Conservation (phyloP, 2,329 filamentous ascomycete genomes). For the Hypomyces rosellus region DNA sequence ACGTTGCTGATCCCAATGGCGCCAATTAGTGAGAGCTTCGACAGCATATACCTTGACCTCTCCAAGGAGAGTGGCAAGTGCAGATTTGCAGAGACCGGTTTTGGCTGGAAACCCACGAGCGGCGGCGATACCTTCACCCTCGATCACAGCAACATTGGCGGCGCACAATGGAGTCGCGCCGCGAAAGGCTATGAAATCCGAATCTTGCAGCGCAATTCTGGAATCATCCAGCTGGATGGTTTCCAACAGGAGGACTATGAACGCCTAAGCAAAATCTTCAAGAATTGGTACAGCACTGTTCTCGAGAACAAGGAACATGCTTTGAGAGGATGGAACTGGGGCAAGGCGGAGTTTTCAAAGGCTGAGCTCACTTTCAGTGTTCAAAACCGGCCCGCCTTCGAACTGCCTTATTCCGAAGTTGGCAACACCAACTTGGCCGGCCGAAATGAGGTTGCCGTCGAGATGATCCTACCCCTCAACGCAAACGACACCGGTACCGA, state of each 20-base stretch:
- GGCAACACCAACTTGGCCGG: slow-evolving; percentile 96
- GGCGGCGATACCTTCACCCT: slow-evolving; percentile 92
- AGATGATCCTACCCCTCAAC: slow-evolving; percentile 74
- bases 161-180: slow-evolving; percentile 90
- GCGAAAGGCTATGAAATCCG: slow-evolving; percentile 91
- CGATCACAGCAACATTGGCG: slow-evolving; percentile 76
- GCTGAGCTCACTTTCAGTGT: slow-evolving; percentile 95
- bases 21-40: slow-evolving; percentile 74
- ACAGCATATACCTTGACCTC: slow-evolving; percentile 93
- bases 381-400: slow-evolving; percentile 91
- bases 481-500: slow-evolving; percentile 67
- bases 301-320: slow-evolving; percentile 92
- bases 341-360: slow-evolving; percentile 94
- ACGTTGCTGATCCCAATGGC: background rate
- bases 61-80: slow-evolving; percentile 90
- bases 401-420: slow-evolving; percentile 94
- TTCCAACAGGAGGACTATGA: slow-evolving; percentile 95
- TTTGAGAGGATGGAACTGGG: slow-evolving; percentile 97
- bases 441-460: slow-evolving; percentile 94
- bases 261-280: slow-evolving; percentile 85
- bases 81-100: slow-evolving; percentile 86
- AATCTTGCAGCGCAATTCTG: slow-evolving; percentile 76
- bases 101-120: slow-evolving; percentile 88
- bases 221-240: slow-evolving; percentile 88
- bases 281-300: slow-evolving; percentile 94